Evolutionary conservation across 257 asterid genomes (phyloP), one percentile per base, ranked within the genome.

Genomic region (Scutellaria baicalensis): DNA sequence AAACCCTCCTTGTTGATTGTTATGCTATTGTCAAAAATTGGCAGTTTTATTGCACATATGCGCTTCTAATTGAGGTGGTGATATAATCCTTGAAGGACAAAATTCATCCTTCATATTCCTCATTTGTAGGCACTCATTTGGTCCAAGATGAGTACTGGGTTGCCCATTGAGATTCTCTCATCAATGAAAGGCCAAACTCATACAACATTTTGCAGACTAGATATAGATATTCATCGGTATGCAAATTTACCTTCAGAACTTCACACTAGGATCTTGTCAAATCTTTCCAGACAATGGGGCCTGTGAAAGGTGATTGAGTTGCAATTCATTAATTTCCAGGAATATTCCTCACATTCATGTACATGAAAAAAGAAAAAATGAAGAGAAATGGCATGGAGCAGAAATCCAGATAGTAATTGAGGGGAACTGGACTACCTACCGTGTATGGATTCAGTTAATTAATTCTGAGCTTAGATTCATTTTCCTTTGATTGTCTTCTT

Each of bases 61-160:
- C 45, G 59, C 40, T 44, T 17, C 59, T 21, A 33, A 27, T 40
- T 23, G 48, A 47, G 67, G 50, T 47, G 55, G 48, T 48, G 12
- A 33, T 21, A 42, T 33, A 48, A 65, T 31, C 54, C 39, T 43
- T 33, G 62, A 17, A 59, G 47, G 61, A 48, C 31, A 21, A 31
- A 61, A 33, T 66, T 77, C 8, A 43, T 47, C 13, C 12, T 12
- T 55, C 9, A 17, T 76, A 38, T 59, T 72, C n/a, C 61, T 44
- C 48, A 13, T 35, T 12, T 80, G 80, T 86, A 91, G 97, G 97
- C 97, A 40, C 84, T 91, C 74, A 91, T 91, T 73, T 91, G 97
- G 97, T 91, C 97, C 71, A 91, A 91, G 81, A 91, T 91, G 97
- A 91, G 97, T 84, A 91, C 97, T 65, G 96, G 96, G 64, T 89